Evolutionary conservation across 2,329 filamentous ascomycete genomes (phyloP).

Genomic region (Tolypocladium inflatum): DNA sequence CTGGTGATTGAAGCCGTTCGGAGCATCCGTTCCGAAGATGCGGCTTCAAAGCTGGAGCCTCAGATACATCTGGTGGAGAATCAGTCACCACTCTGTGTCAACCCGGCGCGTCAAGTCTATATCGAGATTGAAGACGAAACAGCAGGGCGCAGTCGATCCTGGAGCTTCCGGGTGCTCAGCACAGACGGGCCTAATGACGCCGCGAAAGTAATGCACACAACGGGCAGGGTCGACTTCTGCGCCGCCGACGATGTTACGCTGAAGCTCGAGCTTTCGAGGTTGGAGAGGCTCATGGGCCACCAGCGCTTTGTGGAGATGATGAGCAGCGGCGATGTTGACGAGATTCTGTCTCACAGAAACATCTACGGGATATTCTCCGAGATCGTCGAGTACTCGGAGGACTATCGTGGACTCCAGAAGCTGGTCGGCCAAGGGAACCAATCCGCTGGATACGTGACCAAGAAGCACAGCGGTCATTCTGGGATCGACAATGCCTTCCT

Average conservation of each 20-base stretch:
- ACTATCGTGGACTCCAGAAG: neutral
- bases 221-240: neutral
- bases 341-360: conserved; percentile 13
- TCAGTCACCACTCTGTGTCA: conserved; percentile 11
- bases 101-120: conserved; percentile 14
- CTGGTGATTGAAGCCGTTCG: conserved; percentile 20
- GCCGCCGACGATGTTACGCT: neutral
- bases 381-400: neutral
- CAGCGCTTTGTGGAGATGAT: conserved; percentile 19
- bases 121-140: conserved; percentile 11
- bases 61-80: conserved; percentile 18
- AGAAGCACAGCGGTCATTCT: neutral
- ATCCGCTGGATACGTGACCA: neutral
- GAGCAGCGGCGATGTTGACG: conserved; percentile 14
- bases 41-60: conserved; percentile 13
- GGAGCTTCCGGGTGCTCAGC: conserved; percentile 1
- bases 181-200: neutral
- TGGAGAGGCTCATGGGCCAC: conserved; percentile 17
- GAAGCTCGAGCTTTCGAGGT: neutral
- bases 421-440: neutral
- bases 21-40: conserved; percentile 16
- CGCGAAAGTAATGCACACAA: neutral
- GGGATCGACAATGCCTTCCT: neutral
- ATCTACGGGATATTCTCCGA: neutral
- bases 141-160: neutral